phyloP scores from a whole-genome alignment of 2,329 filamentous ascomycete genomes.

The Ophiocordyceps camponoti-leonardi region DNA sequence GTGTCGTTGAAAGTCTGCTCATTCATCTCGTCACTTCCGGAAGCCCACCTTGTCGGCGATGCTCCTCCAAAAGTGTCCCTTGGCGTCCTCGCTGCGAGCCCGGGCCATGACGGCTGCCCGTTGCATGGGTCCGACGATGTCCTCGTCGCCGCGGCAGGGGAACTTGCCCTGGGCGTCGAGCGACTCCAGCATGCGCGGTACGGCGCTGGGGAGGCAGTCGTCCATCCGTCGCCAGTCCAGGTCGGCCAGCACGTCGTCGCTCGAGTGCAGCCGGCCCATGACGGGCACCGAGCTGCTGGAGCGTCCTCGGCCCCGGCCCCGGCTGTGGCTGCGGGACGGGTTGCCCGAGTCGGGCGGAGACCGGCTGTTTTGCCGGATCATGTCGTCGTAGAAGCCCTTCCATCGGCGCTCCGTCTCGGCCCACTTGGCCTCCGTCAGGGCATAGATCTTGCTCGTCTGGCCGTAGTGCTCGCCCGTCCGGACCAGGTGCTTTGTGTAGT shows the following conservation, averaged over 20 bases:
- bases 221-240: conserved; percentile 28
- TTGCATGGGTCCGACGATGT: conserved; percentile 87
- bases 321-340: conserved; percentile 20
- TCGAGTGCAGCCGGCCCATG: conserved; percentile 11
- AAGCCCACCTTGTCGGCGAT: conserved; percentile 27
- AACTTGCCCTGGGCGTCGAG: conserved; percentile 68
- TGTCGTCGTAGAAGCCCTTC: conserved; percentile 51
- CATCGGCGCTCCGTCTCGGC: conserved; percentile 58
- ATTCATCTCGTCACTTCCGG: conserved; percentile 4
- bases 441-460: conserved; percentile 74
- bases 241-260: conserved; percentile 22
- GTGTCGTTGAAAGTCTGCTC: background rate
- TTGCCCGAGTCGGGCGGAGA: conserved; percentile 9
- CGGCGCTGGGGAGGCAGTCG: conserved; percentile 41
- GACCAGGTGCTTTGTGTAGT: conserved; percentile 78
- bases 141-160: conserved; percentile 71
- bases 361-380: conserved; percentile 32
- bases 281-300: conserved; percentile 22
- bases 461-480: conserved; percentile 85
- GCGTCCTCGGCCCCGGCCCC: conserved; percentile 19
- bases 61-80: conserved; percentile 29
- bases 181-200: conserved; percentile 51
- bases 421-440: conserved; percentile 80
- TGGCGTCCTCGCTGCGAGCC: conserved; percentile 25
- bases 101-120: conserved; percentile 36